Conservation (phyloP, 768 basidiomycete genomes). For the Crepidotus variabilis region DNA sequence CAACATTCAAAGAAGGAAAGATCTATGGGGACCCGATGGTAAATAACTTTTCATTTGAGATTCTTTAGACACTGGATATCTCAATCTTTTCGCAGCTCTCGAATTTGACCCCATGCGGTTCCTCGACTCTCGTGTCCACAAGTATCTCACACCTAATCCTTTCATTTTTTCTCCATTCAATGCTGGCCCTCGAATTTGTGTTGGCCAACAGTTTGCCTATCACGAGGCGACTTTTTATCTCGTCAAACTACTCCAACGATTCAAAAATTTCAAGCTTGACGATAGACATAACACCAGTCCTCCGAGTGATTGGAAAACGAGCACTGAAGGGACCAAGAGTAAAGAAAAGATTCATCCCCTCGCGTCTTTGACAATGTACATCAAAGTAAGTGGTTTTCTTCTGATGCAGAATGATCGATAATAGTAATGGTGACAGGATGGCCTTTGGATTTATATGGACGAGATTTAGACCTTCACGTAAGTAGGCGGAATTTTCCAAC, state of each 20-base stretch:
- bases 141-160: slow-evolving; percentile 41
- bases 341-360: slow-evolving; percentile 33
- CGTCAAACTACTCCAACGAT: slow-evolving; percentile 47
- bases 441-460: too few species aligned
- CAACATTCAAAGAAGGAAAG: slow-evolving; percentile 38
- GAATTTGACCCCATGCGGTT: slow-evolving; percentile 55
- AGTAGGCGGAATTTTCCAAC: too few species aligned
- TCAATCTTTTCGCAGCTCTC: slow-evolving; percentile 24
- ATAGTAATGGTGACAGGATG: too few species aligned
- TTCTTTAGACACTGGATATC: too few species aligned
- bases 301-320: slow-evolving; percentile 37
- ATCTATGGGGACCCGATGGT: slow-evolving; percentile 62
- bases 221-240: slow-evolving; percentile 56
- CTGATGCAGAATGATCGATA: slow-evolving; percentile 6
- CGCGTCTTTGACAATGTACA: slow-evolving; percentile 42
- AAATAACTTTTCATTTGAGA: too few species aligned
- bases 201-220: slow-evolving; percentile 49
- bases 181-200: slow-evolving; percentile 33
- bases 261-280: slow-evolving; percentile 38
- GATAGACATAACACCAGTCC: slow-evolving; percentile 36
- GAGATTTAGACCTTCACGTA: too few species aligned
- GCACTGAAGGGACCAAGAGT: slow-evolving; percentile 29
- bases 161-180: slow-evolving; percentile 39
- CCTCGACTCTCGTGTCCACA: slow-evolving; percentile 44
- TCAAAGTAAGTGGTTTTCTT: slow-evolving; percentile 17